Percentiles rank a stretch among this genome's conserved stretches.
phyloP scores from a whole-genome alignment of 2,329 filamentous ascomycete species.

The Hypoxylon rubiginosum region DNA sequence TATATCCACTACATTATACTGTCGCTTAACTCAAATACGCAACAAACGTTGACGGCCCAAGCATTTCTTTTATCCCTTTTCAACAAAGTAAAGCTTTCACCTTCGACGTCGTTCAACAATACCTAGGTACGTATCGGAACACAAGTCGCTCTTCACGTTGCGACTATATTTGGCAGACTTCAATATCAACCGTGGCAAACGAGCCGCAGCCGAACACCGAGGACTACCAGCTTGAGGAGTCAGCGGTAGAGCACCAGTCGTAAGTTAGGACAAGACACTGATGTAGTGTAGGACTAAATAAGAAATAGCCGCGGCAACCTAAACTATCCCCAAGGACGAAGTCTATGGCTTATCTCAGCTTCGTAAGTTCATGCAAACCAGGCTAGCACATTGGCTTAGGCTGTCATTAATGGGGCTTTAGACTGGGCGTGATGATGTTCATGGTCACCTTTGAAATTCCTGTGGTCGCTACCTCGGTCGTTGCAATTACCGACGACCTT shows the following conservation, averaged over 20 bases:
- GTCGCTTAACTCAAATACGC: no score
- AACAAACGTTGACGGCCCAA: neutral
- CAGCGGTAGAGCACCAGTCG: neutral
- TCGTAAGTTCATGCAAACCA: neutral
- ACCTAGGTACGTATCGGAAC: neutral
- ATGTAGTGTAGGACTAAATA: conserved; percentile 2
- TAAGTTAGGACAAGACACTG: neutral
- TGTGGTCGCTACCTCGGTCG: conserved; percentile 19
- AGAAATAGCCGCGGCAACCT: conserved; percentile 1
- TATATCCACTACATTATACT: no score
- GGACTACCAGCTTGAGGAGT: neutral
- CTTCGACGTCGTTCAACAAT: neutral
- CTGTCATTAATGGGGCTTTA: neutral
- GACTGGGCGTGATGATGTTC: conserved; percentile 15
- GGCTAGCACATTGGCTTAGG: neutral
- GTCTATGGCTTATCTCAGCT: conserved; percentile 9
- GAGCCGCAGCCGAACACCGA: neutral
- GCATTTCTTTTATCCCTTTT: neutral
- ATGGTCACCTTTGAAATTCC: conserved; percentile 21
- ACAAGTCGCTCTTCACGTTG: neutral
- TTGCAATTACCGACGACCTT: conserved; percentile 20
- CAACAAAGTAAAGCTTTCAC: neutral
- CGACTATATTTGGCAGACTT: neutral
- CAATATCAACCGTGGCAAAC: neutral
- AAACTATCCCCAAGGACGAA: conserved; percentile 5